Conservation (phyloP, 345 rosid genomes). For the Aethionema arabicum region DNA sequence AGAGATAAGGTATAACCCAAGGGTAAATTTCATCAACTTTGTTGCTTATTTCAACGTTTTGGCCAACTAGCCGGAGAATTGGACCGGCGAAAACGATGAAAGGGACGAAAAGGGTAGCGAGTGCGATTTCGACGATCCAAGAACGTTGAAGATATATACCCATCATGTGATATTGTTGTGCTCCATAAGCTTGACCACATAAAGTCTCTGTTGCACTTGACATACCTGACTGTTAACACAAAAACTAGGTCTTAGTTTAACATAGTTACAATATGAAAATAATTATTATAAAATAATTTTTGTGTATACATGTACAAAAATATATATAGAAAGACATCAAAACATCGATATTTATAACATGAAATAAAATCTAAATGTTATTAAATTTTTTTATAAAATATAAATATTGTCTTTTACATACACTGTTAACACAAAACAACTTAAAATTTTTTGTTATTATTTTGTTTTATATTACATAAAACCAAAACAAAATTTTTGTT, state of each 20-base stretch:
- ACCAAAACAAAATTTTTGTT: no score
- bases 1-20: slow-evolving; percentile 56
- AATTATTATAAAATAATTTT: no score
- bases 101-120: slow-evolving; percentile 44
- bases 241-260: not conserved
- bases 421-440: no score
- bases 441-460: no score
- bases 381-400: no score
- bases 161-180: slow-evolving; percentile 59
- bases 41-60: slow-evolving; percentile 42
- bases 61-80: slow-evolving; percentile 46
- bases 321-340: no score
- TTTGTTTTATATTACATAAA: no score
- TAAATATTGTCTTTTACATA: no score
- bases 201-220: slow-evolving; percentile 59
- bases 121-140: slow-evolving; percentile 43
- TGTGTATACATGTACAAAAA: no score
- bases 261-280: no score
- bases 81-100: slow-evolving; percentile 43
- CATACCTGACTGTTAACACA: slow-evolving; percentile 48
- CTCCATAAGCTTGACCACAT: slow-evolving; percentile 67
- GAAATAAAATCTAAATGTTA: no score
- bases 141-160: slow-evolving; percentile 60
- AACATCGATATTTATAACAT: no score
- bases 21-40: slow-evolving; percentile 42